Base-by-base conservation (phyloP, 257 asterid genomes). In the Solanum piurae region DNA sequence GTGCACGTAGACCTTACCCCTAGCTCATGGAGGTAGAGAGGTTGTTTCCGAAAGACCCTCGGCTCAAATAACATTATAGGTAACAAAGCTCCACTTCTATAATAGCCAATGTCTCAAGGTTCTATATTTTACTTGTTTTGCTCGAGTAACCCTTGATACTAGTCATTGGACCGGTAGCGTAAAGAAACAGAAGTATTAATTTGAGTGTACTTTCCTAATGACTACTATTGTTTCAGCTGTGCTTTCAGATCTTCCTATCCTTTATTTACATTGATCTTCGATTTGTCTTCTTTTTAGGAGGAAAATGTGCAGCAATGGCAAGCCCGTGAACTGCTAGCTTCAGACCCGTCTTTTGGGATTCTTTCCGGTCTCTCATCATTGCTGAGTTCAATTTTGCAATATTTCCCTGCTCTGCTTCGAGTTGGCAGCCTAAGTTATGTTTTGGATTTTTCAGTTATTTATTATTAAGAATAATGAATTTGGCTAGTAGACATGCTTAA, bases 271-370 rank as follows among this genome's bases (percentile, higher is more conserved):
- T 23, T 29, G 55, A 80, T 73, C 82, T 87, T 88, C 14, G 52
- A 84, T 84, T 66, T 87, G 27, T 87, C 31, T 86, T 71, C 62
- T 46, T 36, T 88, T 88, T 77, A 83, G 87, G 94, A 92, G 89
- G 89, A 42, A 71, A 87, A 36, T 90, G 90, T 68, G 89, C 92
- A 85, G 91, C 92, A 82, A 84, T 83, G 88, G 89, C 87, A 62
- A 76, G 89, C 69, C 90, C 38, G 88, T 84, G 91, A 52, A 88
- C 73, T 62, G 18, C 62, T 46, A 27, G 66, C 86, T 31, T 14
- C 23, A 68, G 71, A 87, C 18, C 3, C 7, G 21, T 72, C 80
- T 72, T 72, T 72, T 38, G 80, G 80, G 58, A 66, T 83, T 46
- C 55, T 42, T 62, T 4, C 25, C 25, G 10, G 66, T 20, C 3